A percentile compares a stretch with the other conserved stretches of the same genome.
Evolutionary conservation across 192 early-diverging fungal genomes (phyloP).

Genomic region (Coemansia sp.): DNA sequence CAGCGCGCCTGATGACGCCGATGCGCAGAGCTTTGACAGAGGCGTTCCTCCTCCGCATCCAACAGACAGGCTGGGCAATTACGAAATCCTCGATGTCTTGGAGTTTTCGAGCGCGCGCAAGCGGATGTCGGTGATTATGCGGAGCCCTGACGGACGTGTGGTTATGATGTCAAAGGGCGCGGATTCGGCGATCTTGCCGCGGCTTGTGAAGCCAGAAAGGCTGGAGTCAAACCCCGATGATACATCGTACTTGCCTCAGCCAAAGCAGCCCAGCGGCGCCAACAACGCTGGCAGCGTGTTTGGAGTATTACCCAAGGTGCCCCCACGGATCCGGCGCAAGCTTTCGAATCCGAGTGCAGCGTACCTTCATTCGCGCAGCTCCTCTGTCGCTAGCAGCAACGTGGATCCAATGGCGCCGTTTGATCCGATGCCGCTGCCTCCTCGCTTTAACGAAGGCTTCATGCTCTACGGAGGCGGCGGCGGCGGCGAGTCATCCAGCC

Average conservation of each 20-base stretch:
- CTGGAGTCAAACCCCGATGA: conserved; percentile 26
- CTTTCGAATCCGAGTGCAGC: conserved; percentile 47
- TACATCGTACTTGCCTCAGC: conserved; percentile 32
- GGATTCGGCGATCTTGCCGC: conserved; percentile 80
- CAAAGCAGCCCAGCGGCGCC: conserved; percentile 6
- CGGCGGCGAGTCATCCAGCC: conserved; percentile 3
- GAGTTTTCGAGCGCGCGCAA: conserved; percentile 89
- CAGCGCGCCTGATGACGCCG: not conserved
- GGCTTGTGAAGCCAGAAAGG: conserved; percentile 37
- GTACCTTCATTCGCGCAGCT: conserved; percentile 47
- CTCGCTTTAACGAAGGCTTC: not conserved
- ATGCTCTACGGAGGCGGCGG: no score
- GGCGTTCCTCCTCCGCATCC: conserved; percentile 45
- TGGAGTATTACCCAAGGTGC: not conserved
- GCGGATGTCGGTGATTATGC: conserved; percentile 81
- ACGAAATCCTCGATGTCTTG: conserved; percentile 68
- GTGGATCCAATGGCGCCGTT: not conserved
- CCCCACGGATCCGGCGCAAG: conserved; percentile 23
- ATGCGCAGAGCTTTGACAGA: conserved; percentile 59
- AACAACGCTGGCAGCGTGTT: not conserved
- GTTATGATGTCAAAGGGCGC: conserved; percentile 88
- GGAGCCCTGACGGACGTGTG: conserved; percentile 71
- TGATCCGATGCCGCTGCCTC: not conserved
- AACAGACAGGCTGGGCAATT: conserved; percentile 42
- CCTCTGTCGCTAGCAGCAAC: conserved; percentile 38